These are phyloP conservation scores for Rubroboletus satanas DNA, from an alignment of 768 basidiomycete genomes.

Conservation along the genomic window DNA sequence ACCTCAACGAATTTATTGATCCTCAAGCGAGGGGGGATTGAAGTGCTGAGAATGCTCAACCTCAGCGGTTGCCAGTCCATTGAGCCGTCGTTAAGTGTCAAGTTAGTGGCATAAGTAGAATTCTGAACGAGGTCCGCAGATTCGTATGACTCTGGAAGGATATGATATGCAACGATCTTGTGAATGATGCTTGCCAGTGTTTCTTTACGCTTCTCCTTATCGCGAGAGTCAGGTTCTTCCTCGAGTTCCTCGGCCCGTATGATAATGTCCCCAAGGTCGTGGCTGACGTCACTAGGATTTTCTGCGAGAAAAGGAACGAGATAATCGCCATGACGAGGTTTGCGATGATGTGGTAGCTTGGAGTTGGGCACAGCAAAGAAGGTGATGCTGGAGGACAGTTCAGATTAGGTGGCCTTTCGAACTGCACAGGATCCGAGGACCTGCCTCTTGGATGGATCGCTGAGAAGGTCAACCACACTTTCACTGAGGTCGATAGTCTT, in stretches of 20 bases:
- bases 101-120: conserved; percentile 49
- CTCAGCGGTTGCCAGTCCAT: conserved; percentile 45
- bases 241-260: conserved; percentile 36
- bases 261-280: conserved; percentile 7
- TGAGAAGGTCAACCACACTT: conserved; percentile 10
- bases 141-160: conserved; percentile 39
- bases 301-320: neutral
- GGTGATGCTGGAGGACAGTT: conserved; percentile 2
- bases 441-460: conserved; percentile 10
- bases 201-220: conserved; percentile 50
- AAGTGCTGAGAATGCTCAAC: conserved; percentile 35
- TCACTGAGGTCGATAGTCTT: conserved; percentile 15
- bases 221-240: conserved; percentile 38
- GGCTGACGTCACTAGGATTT: neutral
- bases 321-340: neutral
- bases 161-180: conserved; percentile 44
- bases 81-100: conserved; percentile 40
- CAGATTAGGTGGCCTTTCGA: neutral
- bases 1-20: conserved; percentile 11
- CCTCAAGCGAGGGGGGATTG: conserved; percentile 35
- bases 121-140: conserved; percentile 44
- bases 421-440: neutral
- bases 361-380: conserved; percentile 13
- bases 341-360: neutral
- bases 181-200: conserved; percentile 52